Evolutionary conservation across 768 basidiomycete genomes (phyloP), one percentile per base, ranked within the genome.

Genomic region (Phaeotremella fagi): DNA sequence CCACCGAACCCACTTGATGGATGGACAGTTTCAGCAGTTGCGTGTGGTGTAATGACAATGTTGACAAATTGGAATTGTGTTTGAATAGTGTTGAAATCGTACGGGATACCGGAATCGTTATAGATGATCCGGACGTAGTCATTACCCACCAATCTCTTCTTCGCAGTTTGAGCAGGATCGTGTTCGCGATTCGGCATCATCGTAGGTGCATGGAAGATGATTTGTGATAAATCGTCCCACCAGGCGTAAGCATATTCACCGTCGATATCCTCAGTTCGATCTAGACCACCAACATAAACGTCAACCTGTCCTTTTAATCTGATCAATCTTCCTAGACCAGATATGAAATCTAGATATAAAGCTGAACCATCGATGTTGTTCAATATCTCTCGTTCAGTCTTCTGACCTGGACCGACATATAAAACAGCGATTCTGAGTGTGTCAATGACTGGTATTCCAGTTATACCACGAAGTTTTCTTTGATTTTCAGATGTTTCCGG

Each of bases 51-150:
- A 70, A 99, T 85, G 66, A 99, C 85, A 67, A 99, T 89, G 76
- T 98, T 98, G 67, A 97, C 83, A 68, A 94, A 97, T 71, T 97
- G 92, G 79, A 94, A 99, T 68, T 89, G 84, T 7, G 94, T 94
- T 22, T 81, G 77, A 50, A 99, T 80, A 5, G 92, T 98, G 76
- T 95, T 88, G 70, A 97, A 95, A 47, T 78, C 81, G 75, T 95
- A 98, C 5, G 75, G 74, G 23, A 75, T 63, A n/a, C 92, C 92
- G 11, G 90, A 90, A 70, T 98, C 94, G 76, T 99, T 99, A 88
- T 90, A 99, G 57, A 99, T 82, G 73, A 99, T 90, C 52, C 90
- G 85, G 63, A 97, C 88, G 54, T 82, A 89, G 77, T 97, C 94
- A 74, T 99, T 99, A 29, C 95, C 95, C 50, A 99, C 90, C 71